A percentile compares a stretch with the other conserved stretches of the same genome.
phyloP scores from a whole-genome alignment of 1,284 basidiomycete genomes.

The Irpex sp. region DNA sequence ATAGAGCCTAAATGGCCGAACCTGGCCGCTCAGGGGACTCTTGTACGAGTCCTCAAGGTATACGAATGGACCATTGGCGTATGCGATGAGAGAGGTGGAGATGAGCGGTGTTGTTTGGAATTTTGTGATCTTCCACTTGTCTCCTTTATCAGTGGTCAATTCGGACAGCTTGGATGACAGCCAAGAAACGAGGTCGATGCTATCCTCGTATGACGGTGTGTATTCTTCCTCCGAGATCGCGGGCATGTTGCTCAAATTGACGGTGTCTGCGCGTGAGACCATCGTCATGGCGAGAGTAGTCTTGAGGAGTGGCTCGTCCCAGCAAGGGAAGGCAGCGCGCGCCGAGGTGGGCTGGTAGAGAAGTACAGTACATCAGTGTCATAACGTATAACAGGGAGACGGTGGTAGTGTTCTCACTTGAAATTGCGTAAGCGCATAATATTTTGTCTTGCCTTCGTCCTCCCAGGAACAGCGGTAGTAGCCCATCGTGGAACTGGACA shows the following conservation, averaged over 20 bases:
- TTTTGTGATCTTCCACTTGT: conserved; percentile 78
- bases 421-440: conserved; percentile 83
- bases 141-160: conserved; percentile 23
- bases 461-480: conserved; percentile 66
- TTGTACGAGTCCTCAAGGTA: conserved; percentile 75
- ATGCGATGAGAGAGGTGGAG: conserved; percentile 91
- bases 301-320: conserved; percentile 94
- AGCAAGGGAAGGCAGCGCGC: conserved; percentile 80
- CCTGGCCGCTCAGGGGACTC: conserved; percentile 81
- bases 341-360: conserved; percentile 77
- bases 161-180: conserved; percentile 21
- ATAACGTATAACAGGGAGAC: not conserved
- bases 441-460: conserved; percentile 51
- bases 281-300: conserved; percentile 83
- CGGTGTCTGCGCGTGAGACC: conserved; percentile 77
- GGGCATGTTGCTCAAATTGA: conserved; percentile 88
- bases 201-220: conserved; percentile 14
- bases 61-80: conserved; percentile 83
- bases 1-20: conserved; percentile 84
- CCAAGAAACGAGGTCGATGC: conserved; percentile 19
- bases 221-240: conserved; percentile 51
- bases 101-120: conserved; percentile 81
- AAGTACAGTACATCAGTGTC: too few relatives aligned
- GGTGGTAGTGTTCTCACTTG: conserved; percentile 40
- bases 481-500: conserved; percentile 71